Evolutionary conservation across 73 alveolate genomes (phyloP).

Genomic region (Tetrahymena thermophila): DNA sequence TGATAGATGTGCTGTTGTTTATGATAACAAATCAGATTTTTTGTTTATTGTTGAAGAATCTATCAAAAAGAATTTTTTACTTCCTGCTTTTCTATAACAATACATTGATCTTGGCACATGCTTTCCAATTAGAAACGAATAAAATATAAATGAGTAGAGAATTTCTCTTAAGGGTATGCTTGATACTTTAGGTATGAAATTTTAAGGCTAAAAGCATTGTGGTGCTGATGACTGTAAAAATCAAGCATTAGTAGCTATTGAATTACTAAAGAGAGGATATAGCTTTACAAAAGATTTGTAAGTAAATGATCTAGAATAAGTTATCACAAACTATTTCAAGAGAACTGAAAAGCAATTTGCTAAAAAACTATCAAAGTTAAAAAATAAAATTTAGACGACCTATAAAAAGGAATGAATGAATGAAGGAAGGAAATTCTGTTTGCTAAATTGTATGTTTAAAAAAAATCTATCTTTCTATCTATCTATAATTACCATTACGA

Average conservation of each 20-base stretch:
- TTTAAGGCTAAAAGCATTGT: neutral
- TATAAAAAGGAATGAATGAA: too few relatives aligned
- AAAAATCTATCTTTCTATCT: too few relatives aligned
- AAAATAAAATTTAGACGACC: too few relatives aligned
- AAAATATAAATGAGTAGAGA: too few relatives aligned
- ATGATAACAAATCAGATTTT: neutral
- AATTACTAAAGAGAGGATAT: neutral
- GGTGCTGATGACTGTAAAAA: neutral
- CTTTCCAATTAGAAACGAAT: neutral
- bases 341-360: too few relatives aligned
- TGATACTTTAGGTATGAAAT: neutral
- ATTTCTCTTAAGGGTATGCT: neutral
- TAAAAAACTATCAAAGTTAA: too few relatives aligned
- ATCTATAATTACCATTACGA: too few relatives aligned
- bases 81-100: neutral
- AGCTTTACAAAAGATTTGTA: neutral
- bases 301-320: too few relatives aligned
- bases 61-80: neutral
- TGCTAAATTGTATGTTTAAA: too few relatives aligned
- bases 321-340: too few relatives aligned
- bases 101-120: neutral
- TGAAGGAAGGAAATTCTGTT: too few relatives aligned
- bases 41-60: neutral
- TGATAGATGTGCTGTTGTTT: neutral
- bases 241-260: neutral